Evolutionary conservation across 2,329 filamentous ascomycete species (phyloP).

Genomic region (Coleophoma cylindrospora): DNA sequence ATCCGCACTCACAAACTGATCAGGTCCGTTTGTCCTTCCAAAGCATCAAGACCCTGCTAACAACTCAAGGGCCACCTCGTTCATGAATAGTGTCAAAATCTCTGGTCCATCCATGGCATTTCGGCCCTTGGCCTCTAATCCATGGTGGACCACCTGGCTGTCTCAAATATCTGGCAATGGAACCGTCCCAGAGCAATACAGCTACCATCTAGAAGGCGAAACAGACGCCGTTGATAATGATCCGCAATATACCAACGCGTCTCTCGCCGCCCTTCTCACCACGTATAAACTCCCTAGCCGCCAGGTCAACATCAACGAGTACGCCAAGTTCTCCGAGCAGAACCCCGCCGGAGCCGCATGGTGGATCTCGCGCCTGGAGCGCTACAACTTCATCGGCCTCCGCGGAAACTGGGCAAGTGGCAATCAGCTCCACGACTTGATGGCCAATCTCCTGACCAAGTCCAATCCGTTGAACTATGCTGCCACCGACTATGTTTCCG

Average conservation of each 20-base stretch:
- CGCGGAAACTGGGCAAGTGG: slow-evolving; percentile 12
- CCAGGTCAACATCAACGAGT: slow-evolving; percentile 16
- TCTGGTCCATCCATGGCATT: slow-evolving; percentile 33
- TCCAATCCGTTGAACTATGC: slow-evolving; percentile 10
- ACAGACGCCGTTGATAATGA: slow-evolving; percentile 14
- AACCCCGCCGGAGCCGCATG: slow-evolving; percentile 8
- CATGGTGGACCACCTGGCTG: slow-evolving; percentile 36
- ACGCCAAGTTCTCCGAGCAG: slow-evolving; percentile 8
- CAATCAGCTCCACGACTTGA: slow-evolving; percentile 11
- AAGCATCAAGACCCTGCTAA: neutral
- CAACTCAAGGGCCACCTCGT: neutral
- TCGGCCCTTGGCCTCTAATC: slow-evolving; percentile 24
- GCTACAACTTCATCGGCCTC: slow-evolving; percentile 10
- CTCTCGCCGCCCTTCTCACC: slow-evolving; percentile 20
- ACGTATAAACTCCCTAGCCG: slow-evolving; percentile 8
- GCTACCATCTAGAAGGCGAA: slow-evolving; percentile 36
- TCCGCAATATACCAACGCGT: slow-evolving; percentile 22
- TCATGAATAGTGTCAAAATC: slow-evolving; percentile 16
- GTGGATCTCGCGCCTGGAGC: slow-evolving; percentile 13
- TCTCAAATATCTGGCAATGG: slow-evolving; percentile 28
- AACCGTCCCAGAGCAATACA: slow-evolving; percentile 36
- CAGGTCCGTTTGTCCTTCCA: slow-evolving; percentile 2
- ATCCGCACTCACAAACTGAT: slow-evolving; percentile 12
- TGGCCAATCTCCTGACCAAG: slow-evolving; percentile 16
- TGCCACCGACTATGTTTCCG: slow-evolving; percentile 31